Percentiles rank a stretch among this genome's conserved stretches.
These are phyloP conservation scores for Camellia lanceoleosa DNA, from an alignment of 148 eudicot species.

Conservation along the genomic window DNA sequence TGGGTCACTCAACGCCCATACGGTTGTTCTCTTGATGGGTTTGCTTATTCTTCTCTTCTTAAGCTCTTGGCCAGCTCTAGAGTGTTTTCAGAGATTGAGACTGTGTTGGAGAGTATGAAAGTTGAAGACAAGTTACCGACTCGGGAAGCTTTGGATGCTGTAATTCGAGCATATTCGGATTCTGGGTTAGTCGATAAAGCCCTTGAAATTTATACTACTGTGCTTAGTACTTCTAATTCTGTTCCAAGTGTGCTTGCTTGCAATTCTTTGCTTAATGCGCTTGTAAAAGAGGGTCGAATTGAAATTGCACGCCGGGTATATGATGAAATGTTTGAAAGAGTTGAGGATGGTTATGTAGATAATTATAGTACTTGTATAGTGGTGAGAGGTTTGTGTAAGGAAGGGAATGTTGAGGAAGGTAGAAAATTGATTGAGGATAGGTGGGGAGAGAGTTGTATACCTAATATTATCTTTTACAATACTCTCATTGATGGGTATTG, in stretches of 20 bases:
- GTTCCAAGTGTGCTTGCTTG: conserved; percentile 61
- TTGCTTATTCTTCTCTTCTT: conserved; percentile 75
- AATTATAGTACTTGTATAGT: conserved; percentile 76
- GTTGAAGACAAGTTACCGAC: conserved; percentile 46
- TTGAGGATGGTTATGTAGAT: conserved; percentile 42
- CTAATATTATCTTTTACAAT: conserved; percentile 81
- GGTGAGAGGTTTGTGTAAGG: conserved; percentile 68
- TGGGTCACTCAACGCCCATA: conserved; percentile 50
- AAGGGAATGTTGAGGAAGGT: conserved; percentile 74
- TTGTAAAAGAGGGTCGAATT: conserved; percentile 41
- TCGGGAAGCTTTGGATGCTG: conserved; percentile 49
- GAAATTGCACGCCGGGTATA: conserved; percentile 49
- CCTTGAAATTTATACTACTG: conserved; percentile 43
- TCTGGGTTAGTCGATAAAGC: conserved; percentile 63
- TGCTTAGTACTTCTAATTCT: conserved; percentile 22
- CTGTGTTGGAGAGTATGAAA: conserved; percentile 43
- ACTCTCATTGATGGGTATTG: conserved; percentile 79
- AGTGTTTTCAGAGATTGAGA: conserved; percentile 59
- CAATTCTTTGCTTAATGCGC: conserved; percentile 64
- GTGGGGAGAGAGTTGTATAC: conserved; percentile 80
- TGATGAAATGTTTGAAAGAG: conserved; percentile 64
- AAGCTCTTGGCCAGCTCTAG: conserved; percentile 60
- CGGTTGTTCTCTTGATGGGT: conserved; percentile 58
- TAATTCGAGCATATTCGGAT: conserved; percentile 61
- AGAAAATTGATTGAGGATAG: conserved; percentile 70